Conservation (phyloP, 2,329 filamentous ascomycete genomes). For the Botryotinia narcissicola region DNA sequence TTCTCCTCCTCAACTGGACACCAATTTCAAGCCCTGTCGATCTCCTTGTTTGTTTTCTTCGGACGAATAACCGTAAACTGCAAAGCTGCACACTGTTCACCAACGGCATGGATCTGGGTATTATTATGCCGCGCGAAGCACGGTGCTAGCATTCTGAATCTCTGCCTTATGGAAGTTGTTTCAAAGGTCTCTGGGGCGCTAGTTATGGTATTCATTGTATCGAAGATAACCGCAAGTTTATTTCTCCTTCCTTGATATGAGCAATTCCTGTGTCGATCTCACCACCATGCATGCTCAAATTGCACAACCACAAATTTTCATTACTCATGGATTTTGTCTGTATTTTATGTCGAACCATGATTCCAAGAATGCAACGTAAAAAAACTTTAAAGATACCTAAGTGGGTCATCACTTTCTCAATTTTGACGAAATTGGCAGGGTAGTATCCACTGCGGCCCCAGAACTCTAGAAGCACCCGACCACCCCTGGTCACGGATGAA, state of each 20-base stretch:
- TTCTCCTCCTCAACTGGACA: neutral
- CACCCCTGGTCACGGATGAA: neutral
- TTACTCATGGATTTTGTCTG: neutral
- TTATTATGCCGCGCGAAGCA: neutral
- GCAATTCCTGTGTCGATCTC: neutral
- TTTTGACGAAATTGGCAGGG: neutral
- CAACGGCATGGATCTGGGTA: too few species aligned
- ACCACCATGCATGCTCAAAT: neutral
- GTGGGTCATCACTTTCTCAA: neutral
- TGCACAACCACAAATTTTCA: neutral
- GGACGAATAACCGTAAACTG: neutral
- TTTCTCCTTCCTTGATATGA: neutral
- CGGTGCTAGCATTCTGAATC: neutral
- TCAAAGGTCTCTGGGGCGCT: neutral
- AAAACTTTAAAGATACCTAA: neutral
- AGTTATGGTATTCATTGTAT: neutral
- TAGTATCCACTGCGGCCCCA: neutral
- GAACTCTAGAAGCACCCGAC: neutral
- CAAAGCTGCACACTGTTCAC: neutral
- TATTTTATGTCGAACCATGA: neutral
- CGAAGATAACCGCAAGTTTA: neutral
- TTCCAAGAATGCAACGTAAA: neutral
- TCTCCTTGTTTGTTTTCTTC: neutral
- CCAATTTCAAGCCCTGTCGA: neutral
- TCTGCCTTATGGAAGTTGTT: neutral